Evolutionary conservation across 192 early-diverging fungal genomes (phyloP), one percentile per base, ranked within the genome.

Genomic region (Chytriomyces sp.): DNA sequence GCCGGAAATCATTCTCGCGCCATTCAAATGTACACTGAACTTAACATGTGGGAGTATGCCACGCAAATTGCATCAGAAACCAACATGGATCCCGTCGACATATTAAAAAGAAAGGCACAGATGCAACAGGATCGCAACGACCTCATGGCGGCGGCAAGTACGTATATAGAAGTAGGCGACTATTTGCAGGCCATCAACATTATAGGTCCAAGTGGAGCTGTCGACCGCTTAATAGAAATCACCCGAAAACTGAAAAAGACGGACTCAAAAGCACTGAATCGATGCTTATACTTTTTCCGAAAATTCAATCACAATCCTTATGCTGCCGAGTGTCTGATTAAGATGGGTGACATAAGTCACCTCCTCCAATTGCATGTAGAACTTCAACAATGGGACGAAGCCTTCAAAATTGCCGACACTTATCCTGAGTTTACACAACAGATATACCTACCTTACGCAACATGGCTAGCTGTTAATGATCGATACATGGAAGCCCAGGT

Each of bases 1-100:
- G 75, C 78, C 8, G 83, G 84, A 28, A 65, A 86, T 49, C 67
- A 60, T 19, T 73, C 83, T 53, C 80, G 81, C 34, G 86, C 86
- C 3, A 88, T 88, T 54, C 81, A 88, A 63, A 86, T 88, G 81
- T 88, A 77, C 56, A 84, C 85, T 1, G 79, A 84, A 19, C 73
- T 88, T 25, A 81, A 83, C 53, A 82, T 86, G 81, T 88, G 83
- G 85, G 85, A 85, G 30, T 73, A 81, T 19, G 87, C 87, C 3
- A 85, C 83, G 3, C 74, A 82, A 59, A 32, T 87, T 36, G 87
- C 87, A 1, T 59, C 78, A 33, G 83, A 87, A 52, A 77, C 76
- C 4, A 64, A 85, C 59, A 65, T 64, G 34, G 75, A 79, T 57
- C 75, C 71, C 0, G 77, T 78, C 14, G 74, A 54, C 22, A 87